These are phyloP conservation scores for Saccharomycopsis fibuligera DNA, from an alignment of 805 yeast genomes.

Conservation along the genomic window DNA sequence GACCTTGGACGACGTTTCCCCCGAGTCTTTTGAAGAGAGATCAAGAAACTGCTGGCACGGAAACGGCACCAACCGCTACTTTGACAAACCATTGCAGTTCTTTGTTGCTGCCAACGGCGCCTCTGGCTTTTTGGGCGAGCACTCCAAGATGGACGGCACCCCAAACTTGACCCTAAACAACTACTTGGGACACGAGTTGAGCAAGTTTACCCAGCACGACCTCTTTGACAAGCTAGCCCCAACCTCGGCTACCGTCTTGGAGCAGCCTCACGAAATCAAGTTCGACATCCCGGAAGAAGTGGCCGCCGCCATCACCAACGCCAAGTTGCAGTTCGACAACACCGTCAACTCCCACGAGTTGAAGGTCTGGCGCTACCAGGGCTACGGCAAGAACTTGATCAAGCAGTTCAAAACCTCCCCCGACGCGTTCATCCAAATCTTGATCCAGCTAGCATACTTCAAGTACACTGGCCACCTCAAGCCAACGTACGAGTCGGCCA, in stretches of 20 bases:
- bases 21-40: slow-evolving; percentile 76
- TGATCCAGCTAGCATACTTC: slow-evolving; percentile 85
- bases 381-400: slow-evolving; percentile 81
- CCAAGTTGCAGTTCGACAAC: slow-evolving; percentile 46
- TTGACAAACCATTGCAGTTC: slow-evolving; percentile 86
- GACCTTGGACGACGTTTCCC: slow-evolving; percentile 67
- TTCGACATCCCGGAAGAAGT: slow-evolving; percentile 56
- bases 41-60: slow-evolving; percentile 92
- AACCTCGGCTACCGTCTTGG: slow-evolving; percentile 23
- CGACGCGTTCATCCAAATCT: slow-evolving; percentile 87
- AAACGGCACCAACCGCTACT: slow-evolving; percentile 84
- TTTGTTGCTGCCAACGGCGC: slow-evolving; percentile 75
- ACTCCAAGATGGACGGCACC: slow-evolving; percentile 97
- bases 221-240: slow-evolving; percentile 22
- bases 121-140: slow-evolving; percentile 94
- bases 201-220: slow-evolving; percentile 33
- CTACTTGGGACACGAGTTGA: slow-evolving; percentile 53
- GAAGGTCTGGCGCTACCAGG: slow-evolving; percentile 71
- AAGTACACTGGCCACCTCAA: slow-evolving; percentile 72
- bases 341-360: slow-evolving; percentile 61
- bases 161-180: slow-evolving; percentile 88
- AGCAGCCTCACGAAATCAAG: slow-evolving; percentile 29
- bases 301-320: slow-evolving; percentile 45
- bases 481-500: slow-evolving; percentile 95
- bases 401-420: slow-evolving; percentile 84